Evolutionary conservation across 768 basidiomycete genomes (phyloP).

Genomic region (Tylopilus plumbeoviolaceoides): DNA sequence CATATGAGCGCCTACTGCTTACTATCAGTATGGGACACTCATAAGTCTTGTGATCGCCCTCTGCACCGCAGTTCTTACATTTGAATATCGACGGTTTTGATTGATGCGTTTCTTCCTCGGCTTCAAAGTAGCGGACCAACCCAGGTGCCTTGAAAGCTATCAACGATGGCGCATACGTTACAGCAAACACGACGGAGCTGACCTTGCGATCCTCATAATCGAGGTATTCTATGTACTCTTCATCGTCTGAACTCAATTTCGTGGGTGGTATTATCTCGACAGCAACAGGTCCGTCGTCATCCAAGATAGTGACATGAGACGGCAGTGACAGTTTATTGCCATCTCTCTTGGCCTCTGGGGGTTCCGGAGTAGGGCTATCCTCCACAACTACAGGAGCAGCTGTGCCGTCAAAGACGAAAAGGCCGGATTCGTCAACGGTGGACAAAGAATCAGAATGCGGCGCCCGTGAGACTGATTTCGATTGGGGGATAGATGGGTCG

Average conservation of each 20-base stretch:
- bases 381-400: conserved; percentile 36
- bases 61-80: conserved; percentile 76
- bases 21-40: conserved; percentile 75
- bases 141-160: conserved; percentile 39
- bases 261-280: conserved; percentile 45
- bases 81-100: conserved; percentile 46
- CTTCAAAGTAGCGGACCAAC: conserved; percentile 63
- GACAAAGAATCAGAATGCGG: conserved; percentile 15
- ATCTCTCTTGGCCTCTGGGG: conserved; percentile 17
- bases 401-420: conserved; percentile 51
- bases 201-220: conserved; percentile 68
- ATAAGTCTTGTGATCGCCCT: conserved; percentile 62
- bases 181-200: conserved; percentile 12
- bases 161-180: not conserved
- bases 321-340: conserved; percentile 50
- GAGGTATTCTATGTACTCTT: conserved; percentile 73
- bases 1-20: conserved; percentile 24
- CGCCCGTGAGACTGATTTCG: conserved; percentile 30
- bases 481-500: conserved; percentile 13
- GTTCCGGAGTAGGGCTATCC: conserved; percentile 7
- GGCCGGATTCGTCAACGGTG: conserved; percentile 10
- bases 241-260: conserved; percentile 44
- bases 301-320: conserved; percentile 60
- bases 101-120: conserved; percentile 34
- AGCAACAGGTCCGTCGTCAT: conserved; percentile 31